Evolutionary conservation across 768 basidiomycete genomes (phyloP), one percentile per base, ranked within the genome.

Genomic region (Amanita rubescens): DNA sequence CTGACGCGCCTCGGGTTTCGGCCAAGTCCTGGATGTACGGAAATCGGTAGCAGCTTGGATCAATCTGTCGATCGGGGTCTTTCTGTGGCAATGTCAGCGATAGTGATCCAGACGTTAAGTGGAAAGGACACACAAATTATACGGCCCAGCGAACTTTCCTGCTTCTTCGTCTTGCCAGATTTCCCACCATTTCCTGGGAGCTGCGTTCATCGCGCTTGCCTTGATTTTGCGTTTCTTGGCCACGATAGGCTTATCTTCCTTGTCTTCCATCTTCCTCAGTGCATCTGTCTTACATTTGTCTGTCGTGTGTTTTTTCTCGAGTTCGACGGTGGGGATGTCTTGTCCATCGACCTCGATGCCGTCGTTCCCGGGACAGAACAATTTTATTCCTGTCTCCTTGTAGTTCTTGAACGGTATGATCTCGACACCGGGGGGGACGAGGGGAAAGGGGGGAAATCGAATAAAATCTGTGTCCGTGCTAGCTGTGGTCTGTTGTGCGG

Each of bases 81-180:
- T 67, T 49, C 84, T 87, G 57, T 25, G 42, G 38, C 49, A 35
- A 24, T 14, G 12, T 25, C 11, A 43, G 24, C 41, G 32, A 38
- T 12, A 44, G 25, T n/a, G 22, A 44, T 59, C 30, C 50, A 35
- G 57, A 45, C 37, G 34, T 30, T 42, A 41, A 22, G 49, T 25
- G 5, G 25, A 50, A 33, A 38, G 44, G 37, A 70, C 82, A 59
- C 57, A 87, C 85, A 69, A 64, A 61, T 86, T 72, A 53, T 77
- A 78, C 33, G 66, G 69, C 38, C 66, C 67, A 25, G 62, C 67
- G 35, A 70, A 65, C 54, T 80, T 70, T 30, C 74, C 65, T 45
- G 72, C 65, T 63, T 89, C 86, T 3, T 69, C 71, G 38, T 84
- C 79, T 47, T 77, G 77, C 88, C 88, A 90, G n/a, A 79, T 69